Evolutionary conservation across 2,329 filamentous ascomycete genomes (phyloP), one percentile per base, ranked within the genome.

Genomic region (Mariannaea elegans): DNA sequence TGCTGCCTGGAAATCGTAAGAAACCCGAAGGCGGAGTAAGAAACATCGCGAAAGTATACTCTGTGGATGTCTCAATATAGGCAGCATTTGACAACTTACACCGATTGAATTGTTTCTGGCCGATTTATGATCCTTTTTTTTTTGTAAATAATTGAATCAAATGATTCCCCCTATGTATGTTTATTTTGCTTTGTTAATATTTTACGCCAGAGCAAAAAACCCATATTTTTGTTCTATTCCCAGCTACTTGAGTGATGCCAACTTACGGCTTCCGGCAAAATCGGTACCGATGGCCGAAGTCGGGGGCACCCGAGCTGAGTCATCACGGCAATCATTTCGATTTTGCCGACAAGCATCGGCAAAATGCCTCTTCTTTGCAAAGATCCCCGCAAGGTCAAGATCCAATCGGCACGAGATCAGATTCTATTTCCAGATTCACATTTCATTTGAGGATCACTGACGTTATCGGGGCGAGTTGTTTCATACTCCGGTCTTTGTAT

Each of bases 381-480:
- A 29, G 13, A 29, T 41, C 44, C 48, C 39, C 24, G 32, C 41
- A 23, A 39, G 16, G 23, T 31, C 21, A 42, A 18, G 24, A 50
- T 58, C 66, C 47, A 55, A 65, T 66, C 50, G 61, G 64, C 53
- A 36, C 59, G 23, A 58, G 55, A 59, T 32, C 51, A 53, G n/a
- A 44, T 45, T 21, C 31, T 41, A 23, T 34, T 41, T 21, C 21
- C 48, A 31, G 12, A 42, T 52, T 49, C 38, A 18, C 34, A 19
- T 29, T 21, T 44, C 49, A n/a, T 52, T 8, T 7, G 21, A 45
- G 16, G 9, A 9, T 42, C 31, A 21, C 21, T 32, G n/a, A 24
- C 38, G 23, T 18, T 24, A 19, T 29, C 56, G 18, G 16, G 19
- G 16, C 23, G 7, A 24, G 23, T 29, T 48, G 42, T 42, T 9